Base-by-base conservation (phyloP, 2,329 filamentous ascomycete genomes). In the Exophiala sideris region DNA sequence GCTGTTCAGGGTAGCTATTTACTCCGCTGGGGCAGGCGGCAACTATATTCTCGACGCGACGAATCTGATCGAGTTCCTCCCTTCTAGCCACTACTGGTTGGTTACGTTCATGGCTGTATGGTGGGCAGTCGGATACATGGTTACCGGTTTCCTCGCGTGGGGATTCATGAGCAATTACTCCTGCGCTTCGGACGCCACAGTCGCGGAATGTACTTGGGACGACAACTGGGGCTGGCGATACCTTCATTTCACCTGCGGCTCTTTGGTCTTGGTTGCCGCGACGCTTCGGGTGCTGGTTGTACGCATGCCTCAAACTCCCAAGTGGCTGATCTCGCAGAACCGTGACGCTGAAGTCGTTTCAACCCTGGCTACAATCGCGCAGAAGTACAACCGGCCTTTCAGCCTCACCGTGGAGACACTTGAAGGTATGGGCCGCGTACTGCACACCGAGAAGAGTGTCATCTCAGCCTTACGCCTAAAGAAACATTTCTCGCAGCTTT, bases 401-500 rank as follows among this genome's bases (percentile, higher is more conserved):
- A 72, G 70, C 14, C 68, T 83, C 5, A 82, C 77, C 0, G 48
- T 80, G 2, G 75, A 78, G 42, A 65, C 67, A 20, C 69, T 83
- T 36, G 60, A 74, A 48, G 73, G 72, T 2, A 78, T 74, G 50
- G 79, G 76, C 32, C 42, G 48, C 7, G 57, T 69, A 16, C 35
- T 52, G 21, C 60, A 61, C 21, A 50, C 64, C 49, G 61, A 66
- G 50, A 64, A 67, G 56, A 65, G 69, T 54, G 65, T 60, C 52
- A 60, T 65, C 39, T 64, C 70, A 55, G 69, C 69, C 8, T 39
- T 73, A 14, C 60, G 72, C 69, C 1, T 66, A 72, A 10, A 67
- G 59, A 65, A 49, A 68, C 87, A 90, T 64, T 65, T 90, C 20
- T 73, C 75, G 9, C 86, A 86, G 3, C 77, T 91, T 1, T 90